Evolutionary conservation across 257 asterid species (phyloP).

Genomic region (Nicotiana tabacum): DNA sequence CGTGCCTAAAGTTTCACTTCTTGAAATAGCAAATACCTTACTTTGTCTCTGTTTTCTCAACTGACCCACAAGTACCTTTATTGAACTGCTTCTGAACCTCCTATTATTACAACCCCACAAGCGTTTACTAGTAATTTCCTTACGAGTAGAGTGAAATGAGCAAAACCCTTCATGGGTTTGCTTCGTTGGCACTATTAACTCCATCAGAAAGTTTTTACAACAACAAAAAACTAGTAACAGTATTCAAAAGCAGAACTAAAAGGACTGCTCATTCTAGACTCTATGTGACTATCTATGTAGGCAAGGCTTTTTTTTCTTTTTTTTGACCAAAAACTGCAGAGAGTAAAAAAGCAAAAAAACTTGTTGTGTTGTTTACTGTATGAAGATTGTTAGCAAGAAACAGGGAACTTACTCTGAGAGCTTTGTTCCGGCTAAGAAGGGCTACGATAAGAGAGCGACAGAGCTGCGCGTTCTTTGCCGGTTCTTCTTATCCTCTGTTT

Average conservation of each 20-base stretch:
- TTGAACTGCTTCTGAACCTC: slow-evolving; percentile 14
- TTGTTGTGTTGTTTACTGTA: background rate
- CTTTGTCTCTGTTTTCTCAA: slow-evolving; percentile 25
- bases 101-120: background rate
- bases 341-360: background rate
- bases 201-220: slow-evolving; percentile 31
- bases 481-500: slow-evolving; percentile 12
- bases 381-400: background rate
- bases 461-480: background rate
- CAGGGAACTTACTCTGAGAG: slow-evolving; percentile 10
- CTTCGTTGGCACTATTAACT: slow-evolving; percentile 40
- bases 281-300: no score
- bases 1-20: slow-evolving; percentile 28
- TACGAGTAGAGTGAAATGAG: slow-evolving; percentile 26
- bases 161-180: slow-evolving; percentile 45
- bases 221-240: background rate
- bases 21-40: slow-evolving; percentile 45
- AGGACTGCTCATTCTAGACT: background rate
- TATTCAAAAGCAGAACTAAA: background rate
- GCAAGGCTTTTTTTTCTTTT: background rate
- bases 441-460: background rate
- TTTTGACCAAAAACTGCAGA: background rate
- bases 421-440: background rate
- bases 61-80: slow-evolving; percentile 7
- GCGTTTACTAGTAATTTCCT: slow-evolving; percentile 13